phyloP scores from a whole-genome alignment of 768 basidiomycete genomes.

The Rhodotorula paludigena region DNA sequence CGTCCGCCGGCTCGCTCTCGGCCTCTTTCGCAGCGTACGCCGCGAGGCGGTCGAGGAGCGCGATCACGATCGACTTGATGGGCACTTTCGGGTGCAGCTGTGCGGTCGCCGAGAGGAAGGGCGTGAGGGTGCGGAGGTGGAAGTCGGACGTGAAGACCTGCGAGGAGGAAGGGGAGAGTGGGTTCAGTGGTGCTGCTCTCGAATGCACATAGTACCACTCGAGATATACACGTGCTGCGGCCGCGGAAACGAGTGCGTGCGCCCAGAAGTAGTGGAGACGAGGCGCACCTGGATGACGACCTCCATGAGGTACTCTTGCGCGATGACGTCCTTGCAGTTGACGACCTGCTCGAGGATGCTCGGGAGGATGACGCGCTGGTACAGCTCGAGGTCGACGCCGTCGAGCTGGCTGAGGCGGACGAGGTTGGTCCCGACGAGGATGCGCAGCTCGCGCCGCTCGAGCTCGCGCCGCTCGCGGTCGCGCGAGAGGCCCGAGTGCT shows the following conservation, averaged over 20 bases:
- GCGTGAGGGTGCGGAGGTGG: slow-evolving; percentile 89
- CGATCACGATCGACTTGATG: slow-evolving; percentile 97
- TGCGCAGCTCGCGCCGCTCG: slow-evolving; percentile 89
- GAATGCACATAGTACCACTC: too few species aligned
- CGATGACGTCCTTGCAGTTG: slow-evolving; percentile 96
- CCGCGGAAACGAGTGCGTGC: background rate
- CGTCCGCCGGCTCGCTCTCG: slow-evolving; percentile 91
- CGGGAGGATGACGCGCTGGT: slow-evolving; percentile 76
- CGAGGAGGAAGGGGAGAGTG: too few species aligned
- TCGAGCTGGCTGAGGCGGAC: slow-evolving; percentile 92
- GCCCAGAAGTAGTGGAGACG: background rate
- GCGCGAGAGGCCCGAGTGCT: slow-evolving; percentile 94
- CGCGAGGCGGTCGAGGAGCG: slow-evolving; percentile 90
- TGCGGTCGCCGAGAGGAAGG: slow-evolving; percentile 91
- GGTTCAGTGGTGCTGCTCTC: too few species aligned
- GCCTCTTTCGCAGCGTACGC: slow-evolving; percentile 95
- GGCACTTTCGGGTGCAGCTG: slow-evolving; percentile 96
- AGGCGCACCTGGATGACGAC: slow-evolving; percentile 86
- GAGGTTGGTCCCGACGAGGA: slow-evolving; percentile 94
- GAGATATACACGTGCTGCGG: too few species aligned
- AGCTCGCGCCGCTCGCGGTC: slow-evolving; percentile 87
- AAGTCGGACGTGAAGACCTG: slow-evolving; percentile 98
- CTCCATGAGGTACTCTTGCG: slow-evolving; percentile 99
- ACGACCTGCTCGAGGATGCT: slow-evolving; percentile 95
- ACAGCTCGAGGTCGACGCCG: slow-evolving; percentile 91